Conservation (phyloP, 352 stramenopile species). For the Pythium vanterpoolii region DNA sequence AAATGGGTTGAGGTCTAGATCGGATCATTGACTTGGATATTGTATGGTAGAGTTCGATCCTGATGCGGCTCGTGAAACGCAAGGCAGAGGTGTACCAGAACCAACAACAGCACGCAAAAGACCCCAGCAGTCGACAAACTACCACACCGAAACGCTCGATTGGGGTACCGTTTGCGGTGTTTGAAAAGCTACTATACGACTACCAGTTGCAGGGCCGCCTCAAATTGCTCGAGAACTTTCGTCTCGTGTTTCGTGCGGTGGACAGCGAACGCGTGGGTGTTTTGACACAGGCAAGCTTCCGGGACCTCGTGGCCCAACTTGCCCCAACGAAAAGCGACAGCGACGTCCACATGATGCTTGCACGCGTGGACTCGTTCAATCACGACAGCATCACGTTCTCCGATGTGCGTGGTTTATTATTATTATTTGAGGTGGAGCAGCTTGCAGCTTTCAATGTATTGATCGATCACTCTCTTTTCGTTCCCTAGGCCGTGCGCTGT, state of each 20-base stretch:
- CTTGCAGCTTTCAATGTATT: not conserved
- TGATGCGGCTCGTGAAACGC: conserved; percentile 44
- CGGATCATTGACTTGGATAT: conserved; percentile 1
- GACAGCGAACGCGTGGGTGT: conserved; percentile 60
- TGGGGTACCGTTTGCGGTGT: conserved; percentile 43
- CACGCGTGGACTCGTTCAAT: conserved; percentile 55
- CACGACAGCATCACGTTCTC: conserved; percentile 81
- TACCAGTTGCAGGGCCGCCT: conserved; percentile 67
- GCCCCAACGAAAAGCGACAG: conserved; percentile 4
- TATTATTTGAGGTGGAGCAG: not conserved
- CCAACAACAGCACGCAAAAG: conserved; percentile 17
- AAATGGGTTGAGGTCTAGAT: not conserved
- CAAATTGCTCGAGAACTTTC: conserved; percentile 61
- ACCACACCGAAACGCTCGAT: not conserved
- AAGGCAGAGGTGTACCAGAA: conserved; percentile 33
- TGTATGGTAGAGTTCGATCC: conserved; percentile 36
- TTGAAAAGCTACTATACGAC: conserved; percentile 70
- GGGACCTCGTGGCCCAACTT: conserved; percentile 9
- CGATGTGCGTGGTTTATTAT: conserved; percentile 25
- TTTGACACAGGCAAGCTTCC: conserved; percentile 22
- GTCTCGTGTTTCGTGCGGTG: conserved; percentile 37
- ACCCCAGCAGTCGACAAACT: too few relatives aligned
- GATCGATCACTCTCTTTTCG: not conserved
- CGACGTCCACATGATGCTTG: conserved; percentile 39
- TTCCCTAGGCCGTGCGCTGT: conserved; percentile 21